phyloP scores from a whole-genome alignment of 805 yeast species.

The Ogataea neopini region DNA sequence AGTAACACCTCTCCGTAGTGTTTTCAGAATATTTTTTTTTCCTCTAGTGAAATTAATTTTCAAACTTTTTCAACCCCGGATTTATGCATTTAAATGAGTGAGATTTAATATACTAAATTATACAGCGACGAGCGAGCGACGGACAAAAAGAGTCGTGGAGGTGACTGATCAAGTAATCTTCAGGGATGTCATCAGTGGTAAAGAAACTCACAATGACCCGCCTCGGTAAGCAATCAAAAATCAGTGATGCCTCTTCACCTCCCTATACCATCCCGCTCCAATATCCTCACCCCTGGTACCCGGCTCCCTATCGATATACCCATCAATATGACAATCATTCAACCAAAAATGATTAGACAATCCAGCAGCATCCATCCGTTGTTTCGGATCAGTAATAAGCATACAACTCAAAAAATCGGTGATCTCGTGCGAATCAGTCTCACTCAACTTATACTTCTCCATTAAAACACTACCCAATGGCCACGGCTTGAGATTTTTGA shows the following conservation, averaged over 20 bases:
- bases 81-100: too few species aligned
- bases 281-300: slow-evolving; percentile 87
- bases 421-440: slow-evolving; percentile 68
- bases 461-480: slow-evolving; percentile 74
- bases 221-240: too few species aligned
- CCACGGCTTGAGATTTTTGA: slow-evolving; percentile 87
- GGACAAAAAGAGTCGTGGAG: background rate
- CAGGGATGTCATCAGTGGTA: background rate
- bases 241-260: slow-evolving; percentile 40
- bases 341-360: slow-evolving; percentile 87
- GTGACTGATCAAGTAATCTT: too few species aligned
- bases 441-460: slow-evolving; percentile 80
- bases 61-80: too few species aligned
- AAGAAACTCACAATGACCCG: background rate
- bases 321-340: slow-evolving; percentile 74
- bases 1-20: background rate
- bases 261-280: slow-evolving; percentile 81
- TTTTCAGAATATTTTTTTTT: background rate
- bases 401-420: slow-evolving; percentile 81
- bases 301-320: slow-evolving; percentile 72
- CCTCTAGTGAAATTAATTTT: too few species aligned
- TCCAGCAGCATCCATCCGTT: slow-evolving; percentile 95
- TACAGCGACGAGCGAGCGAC: background rate
- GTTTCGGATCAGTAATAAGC: slow-evolving; percentile 75
- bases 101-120: too few species aligned